These are phyloP conservation scores for Tetrapisispora pingtungensis DNA, from an alignment of 805 yeast genomes.

Conservation along the genomic window DNA sequence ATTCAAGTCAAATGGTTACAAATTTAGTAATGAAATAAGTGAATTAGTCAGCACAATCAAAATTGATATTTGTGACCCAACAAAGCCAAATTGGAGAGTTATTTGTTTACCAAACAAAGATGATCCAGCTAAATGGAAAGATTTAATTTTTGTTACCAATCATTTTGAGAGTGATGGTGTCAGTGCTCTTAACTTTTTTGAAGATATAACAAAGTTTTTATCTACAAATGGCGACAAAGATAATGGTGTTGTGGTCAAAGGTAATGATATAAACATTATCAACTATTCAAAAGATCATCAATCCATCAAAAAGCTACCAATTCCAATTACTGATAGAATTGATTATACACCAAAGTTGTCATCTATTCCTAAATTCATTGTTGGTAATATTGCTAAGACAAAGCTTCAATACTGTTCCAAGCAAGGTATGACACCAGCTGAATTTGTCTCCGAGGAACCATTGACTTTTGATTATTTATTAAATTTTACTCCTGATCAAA, in stretches of 20 bases:
- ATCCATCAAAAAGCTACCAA: conserved; percentile 10
- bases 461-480: conserved; percentile 10
- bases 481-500: conserved; percentile 7
- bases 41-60: conserved; percentile 10
- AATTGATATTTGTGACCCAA: conserved; percentile 12
- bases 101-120: conserved; percentile 9
- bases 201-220: conserved; percentile 12
- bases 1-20: conserved; percentile 9
- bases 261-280: not conserved
- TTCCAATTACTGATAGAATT: conserved; percentile 17
- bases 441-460: conserved; percentile 2
- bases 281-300: conserved; percentile 12
- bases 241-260: not conserved
- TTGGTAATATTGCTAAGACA: conserved; percentile 7
- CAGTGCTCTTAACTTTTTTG: conserved; percentile 15
- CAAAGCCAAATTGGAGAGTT: conserved; percentile 20
- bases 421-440: conserved; percentile 5
- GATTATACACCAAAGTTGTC: conserved; percentile 11
- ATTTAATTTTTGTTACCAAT: conserved; percentile 16
- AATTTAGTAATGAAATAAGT: conserved; percentile 7
- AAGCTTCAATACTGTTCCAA: conserved; percentile 11
- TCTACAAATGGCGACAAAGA: not conserved
- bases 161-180: conserved; percentile 21
- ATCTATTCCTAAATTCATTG: conserved; percentile 9
- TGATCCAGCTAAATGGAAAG: not conserved